A percentile compares a stretch with the other conserved stretches of the same genome.
These are phyloP conservation scores for Sporisorium graminicola DNA, from an alignment of 1,284 basidiomycete species.

Conservation along the genomic window DNA sequence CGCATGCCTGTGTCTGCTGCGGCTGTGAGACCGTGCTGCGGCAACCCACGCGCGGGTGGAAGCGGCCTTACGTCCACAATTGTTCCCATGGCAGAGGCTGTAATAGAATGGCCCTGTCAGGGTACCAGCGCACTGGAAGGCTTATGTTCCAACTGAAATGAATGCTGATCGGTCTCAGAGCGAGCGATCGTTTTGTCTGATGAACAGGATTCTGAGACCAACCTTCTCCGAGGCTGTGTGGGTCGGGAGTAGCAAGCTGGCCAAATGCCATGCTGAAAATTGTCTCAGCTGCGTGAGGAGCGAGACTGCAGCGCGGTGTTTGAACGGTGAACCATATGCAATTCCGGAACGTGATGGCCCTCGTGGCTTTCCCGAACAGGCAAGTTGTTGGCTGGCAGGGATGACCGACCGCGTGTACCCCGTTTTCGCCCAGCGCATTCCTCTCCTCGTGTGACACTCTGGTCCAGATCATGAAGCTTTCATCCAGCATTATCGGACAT, in stretches of 20 bases:
- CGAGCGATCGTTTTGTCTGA: neutral
- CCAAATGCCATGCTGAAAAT: conserved; percentile 10
- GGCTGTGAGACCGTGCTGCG: neutral
- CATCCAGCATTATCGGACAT: neutral
- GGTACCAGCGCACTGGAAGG: neutral
- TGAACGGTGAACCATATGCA: neutral
- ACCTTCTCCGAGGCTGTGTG: neutral
- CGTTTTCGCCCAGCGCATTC: neutral
- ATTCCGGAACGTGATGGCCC: neutral
- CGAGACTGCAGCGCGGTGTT: neutral
- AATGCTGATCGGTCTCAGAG: neutral
- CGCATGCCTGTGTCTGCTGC: neutral
- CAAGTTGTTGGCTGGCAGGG: too few relatives aligned
- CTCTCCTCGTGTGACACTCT: neutral
- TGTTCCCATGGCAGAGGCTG: neutral
- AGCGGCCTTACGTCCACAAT: neutral
- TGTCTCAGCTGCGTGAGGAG: neutral
- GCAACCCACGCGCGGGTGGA: neutral
- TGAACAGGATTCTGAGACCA: neutral
- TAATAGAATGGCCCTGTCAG: neutral
- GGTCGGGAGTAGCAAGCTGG: neutral
- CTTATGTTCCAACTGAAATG: neutral
- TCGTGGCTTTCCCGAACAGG: conserved; percentile 2
- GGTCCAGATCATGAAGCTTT: neutral
- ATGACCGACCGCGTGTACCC: neutral